Percentiles rank a stretch among this genome's conserved stretches.
phyloP scores from a whole-genome alignment of 1,139 yeast genomes.

The Kluyveromyces sp. region DNA sequence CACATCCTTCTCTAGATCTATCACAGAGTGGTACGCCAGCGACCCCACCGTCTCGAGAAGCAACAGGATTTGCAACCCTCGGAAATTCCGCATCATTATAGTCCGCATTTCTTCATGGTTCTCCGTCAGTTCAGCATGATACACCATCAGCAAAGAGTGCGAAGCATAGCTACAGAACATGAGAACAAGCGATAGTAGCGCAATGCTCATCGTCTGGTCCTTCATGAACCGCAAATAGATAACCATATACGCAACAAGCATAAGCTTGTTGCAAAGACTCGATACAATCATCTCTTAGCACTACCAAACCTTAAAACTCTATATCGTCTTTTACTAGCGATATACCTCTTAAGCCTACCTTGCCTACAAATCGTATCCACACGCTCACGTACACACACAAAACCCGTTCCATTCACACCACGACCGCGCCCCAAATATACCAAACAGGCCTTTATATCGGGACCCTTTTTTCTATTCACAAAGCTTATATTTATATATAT shows the following conservation, averaged over 20 bases:
- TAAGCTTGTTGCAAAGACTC: not conserved
- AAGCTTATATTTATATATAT: too few relatives aligned
- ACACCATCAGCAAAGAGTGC: slow-evolving; percentile 7
- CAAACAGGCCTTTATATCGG: too few relatives aligned
- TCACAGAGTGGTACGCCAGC: slow-evolving; percentile 11
- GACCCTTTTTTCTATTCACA: not conserved
- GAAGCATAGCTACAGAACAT: slow-evolving; percentile 6
- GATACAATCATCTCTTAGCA: not conserved
- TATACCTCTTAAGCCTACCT: too few relatives aligned
- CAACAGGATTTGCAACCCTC: slow-evolving; percentile 11
- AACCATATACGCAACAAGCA: slow-evolving; percentile 4
- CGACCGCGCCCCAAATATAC: too few relatives aligned
- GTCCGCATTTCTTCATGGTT: slow-evolving; percentile 3
- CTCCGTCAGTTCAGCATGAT: slow-evolving; percentile 4
- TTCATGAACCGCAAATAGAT: slow-evolving; percentile 10
- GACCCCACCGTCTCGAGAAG: slow-evolving; percentile 11
- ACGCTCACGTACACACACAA: too few relatives aligned
- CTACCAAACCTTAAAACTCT: too few relatives aligned
- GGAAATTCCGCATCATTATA: slow-evolving; percentile 8
- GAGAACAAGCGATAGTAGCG: slow-evolving; percentile 7
- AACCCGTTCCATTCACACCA: too few relatives aligned
- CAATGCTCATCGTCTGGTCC: slow-evolving; percentile 11
- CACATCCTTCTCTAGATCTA: slow-evolving; percentile 11
- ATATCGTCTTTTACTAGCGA: too few relatives aligned
- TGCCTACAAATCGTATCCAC: too few relatives aligned